Evolutionary conservation across 345 rosid genomes (phyloP), one percentile per base, ranked within the genome.

Genomic region (Moricandia arvensis): DNA sequence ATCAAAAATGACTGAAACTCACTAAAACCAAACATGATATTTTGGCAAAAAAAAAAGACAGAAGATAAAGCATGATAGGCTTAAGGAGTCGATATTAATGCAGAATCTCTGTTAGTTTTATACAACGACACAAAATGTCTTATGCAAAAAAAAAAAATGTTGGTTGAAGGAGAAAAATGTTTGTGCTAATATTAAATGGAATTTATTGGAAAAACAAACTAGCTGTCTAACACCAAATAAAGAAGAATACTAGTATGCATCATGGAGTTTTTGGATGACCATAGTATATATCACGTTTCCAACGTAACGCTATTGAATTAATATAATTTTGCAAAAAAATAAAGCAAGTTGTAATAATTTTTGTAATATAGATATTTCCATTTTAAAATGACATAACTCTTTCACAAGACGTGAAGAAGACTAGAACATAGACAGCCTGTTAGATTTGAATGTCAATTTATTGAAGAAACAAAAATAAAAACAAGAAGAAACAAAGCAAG

Each of bases 321-420:
- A 6, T 26, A 37, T 54, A 54, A 54, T 11, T 17, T 1, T 0
- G 38, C 61, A 43, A 43, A 43, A 43, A 8, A 51, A 51, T 16
- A 45, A n/a, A 11, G 11, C 47, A 38, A 38, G 10, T 38, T 38
- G 47, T 3, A 3, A 38, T 12, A 12, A 4, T 3, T 33, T 33
- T 17, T 47, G 1, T 45, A 31, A 59, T 68, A 24, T 21, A 66
- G 16, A 66, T 51, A 21, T 63, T 0, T 18, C 4, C 8, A 27
- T 59, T 67, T 4, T 10, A 16, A 30, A 34, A 29, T 70, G 71
- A 66, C 63, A 75, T 57, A 71, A 65, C 68, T 71, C 62, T 64
- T 53, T 27, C 5, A 47, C 9, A 57, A 71, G 57, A 77, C 80
- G 76, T 77, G 80, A 71, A 35, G 72, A 71, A 59, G 76, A 70